Percentiles rank a stretch among this genome's conserved stretches.
Evolutionary conservation across 148 eudicot genomes (phyloP).

Genomic region (Vaccinium vitisidaea): DNA sequence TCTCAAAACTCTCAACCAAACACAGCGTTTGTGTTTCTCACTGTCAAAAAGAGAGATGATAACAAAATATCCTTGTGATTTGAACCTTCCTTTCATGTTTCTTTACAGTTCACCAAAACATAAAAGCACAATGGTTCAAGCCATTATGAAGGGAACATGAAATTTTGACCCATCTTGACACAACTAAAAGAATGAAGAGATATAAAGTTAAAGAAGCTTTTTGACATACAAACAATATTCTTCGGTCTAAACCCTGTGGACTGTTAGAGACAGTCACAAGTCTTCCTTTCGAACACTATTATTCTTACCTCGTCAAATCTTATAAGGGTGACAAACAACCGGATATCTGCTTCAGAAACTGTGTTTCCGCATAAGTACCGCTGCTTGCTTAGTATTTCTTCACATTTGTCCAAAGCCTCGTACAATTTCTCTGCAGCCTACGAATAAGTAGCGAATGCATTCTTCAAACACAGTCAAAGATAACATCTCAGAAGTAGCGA

Average conservation of each 20-base stretch:
- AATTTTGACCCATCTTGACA: background rate
- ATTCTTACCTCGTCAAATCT: conserved; percentile 85
- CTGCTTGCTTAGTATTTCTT: conserved; percentile 71
- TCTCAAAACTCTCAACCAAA: no score
- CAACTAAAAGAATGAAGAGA: background rate
- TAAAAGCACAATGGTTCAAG: background rate
- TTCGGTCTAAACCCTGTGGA: background rate
- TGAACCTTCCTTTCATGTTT: background rate
- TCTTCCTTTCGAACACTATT: background rate
- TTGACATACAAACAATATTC: background rate
- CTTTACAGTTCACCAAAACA: background rate
- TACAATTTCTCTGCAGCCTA: conserved; percentile 73
- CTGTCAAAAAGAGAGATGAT: background rate
- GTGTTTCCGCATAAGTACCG: conserved; percentile 70
- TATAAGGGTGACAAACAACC: conserved; percentile 83
- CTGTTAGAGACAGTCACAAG: background rate
- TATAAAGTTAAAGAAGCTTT: background rate
- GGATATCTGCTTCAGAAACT: conserved; percentile 81
- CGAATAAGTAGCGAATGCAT: background rate
- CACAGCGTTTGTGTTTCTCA: background rate
- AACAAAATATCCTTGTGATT: background rate
- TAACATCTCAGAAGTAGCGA: background rate
- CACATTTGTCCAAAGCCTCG: conserved; percentile 78
- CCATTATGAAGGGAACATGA: background rate
- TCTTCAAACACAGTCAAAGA: conserved; percentile 10